phyloP scores from a whole-genome alignment of 192 early-diverging fungal genomes.

The Kickxella alabastrina region DNA sequence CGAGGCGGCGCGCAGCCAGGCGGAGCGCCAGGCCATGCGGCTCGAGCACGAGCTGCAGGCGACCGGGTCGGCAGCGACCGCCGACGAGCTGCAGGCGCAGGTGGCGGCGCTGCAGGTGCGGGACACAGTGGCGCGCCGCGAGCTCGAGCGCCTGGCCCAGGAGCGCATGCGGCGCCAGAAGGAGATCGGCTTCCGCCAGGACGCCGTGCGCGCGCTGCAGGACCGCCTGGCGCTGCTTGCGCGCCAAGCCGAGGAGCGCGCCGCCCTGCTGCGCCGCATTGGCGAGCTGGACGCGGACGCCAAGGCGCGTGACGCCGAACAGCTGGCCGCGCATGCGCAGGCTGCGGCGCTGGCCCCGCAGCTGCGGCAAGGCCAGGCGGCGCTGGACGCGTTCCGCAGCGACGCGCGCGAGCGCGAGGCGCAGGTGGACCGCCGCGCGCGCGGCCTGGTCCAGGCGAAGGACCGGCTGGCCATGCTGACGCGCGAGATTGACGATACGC shows the following conservation, averaged over 20 bases:
- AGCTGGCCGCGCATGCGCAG: slow-evolving; percentile 8
- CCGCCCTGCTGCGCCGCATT: slow-evolving; percentile 20
- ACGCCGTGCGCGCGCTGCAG: slow-evolving; percentile 24
- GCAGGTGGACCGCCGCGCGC: slow-evolving; percentile 23
- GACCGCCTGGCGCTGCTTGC: slow-evolving; percentile 23
- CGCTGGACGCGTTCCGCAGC: slow-evolving; percentile 28
- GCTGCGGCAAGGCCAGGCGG: slow-evolving; percentile 16
- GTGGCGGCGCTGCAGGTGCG: slow-evolving; percentile 42
- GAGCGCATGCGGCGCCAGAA: slow-evolving; percentile 57
- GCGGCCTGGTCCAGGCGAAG: slow-evolving; percentile 24
- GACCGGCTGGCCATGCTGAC: slow-evolving; percentile 38
- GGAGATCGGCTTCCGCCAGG: slow-evolving; percentile 50
- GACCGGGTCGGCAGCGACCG: slow-evolving; percentile 61
- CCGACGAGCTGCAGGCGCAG: slow-evolving; percentile 65
- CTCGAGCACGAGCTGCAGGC: slow-evolving; percentile 53
- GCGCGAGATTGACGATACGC: slow-evolving; percentile 29
- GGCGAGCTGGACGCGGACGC: slow-evolving; percentile 16
- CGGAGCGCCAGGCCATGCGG: slow-evolving; percentile 50
- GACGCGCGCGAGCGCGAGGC: slow-evolving; percentile 19
- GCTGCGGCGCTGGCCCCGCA: slow-evolving; percentile 26
- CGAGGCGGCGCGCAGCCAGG: slow-evolving; percentile 32
- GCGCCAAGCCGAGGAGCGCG: slow-evolving; percentile 28
- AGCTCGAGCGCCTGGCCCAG: slow-evolving; percentile 53
- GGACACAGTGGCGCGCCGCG: slow-evolving; percentile 46
- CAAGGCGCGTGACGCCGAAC: slow-evolving; percentile 4